Evolutionary conservation across 306 rosid genomes (phyloP).

Genomic region (Elaeagnus macrophylla): DNA sequence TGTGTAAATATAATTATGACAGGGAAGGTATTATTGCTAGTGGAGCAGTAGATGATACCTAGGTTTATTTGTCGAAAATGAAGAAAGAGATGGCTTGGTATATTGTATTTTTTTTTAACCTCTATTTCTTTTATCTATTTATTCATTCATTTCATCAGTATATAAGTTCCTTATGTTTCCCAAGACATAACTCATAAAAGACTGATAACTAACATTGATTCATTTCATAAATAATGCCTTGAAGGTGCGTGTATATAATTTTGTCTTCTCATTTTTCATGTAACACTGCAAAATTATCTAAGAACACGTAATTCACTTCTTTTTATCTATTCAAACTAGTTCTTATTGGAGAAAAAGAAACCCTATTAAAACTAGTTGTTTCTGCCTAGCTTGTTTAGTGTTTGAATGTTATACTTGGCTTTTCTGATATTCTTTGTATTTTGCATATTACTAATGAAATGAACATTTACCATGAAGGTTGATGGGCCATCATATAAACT

Average conservation of each 20-base stretch:
- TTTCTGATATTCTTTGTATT: background rate
- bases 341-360: too few relatives aligned
- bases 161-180: too few relatives aligned
- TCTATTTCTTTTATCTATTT: background rate
- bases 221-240: background rate
- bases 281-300: too few relatives aligned
- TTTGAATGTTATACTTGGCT: background rate
- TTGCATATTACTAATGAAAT: constrained; percentile 1
- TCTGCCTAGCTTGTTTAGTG: constrained; percentile 1
- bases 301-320: too few relatives aligned
- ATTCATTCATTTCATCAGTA: too few relatives aligned
- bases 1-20: constrained; percentile 27
- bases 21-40: constrained; percentile 85
- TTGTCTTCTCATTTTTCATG: background rate
- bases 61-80: constrained; percentile 58
- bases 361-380: background rate
- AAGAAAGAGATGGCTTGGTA: constrained; percentile 55
- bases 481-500: constrained; percentile 56
- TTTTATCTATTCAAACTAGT: too few relatives aligned
- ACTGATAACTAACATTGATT: background rate
- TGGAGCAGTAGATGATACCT: constrained; percentile 95
- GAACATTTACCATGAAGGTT: constrained; percentile 30
- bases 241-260: background rate
- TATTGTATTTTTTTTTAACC: constrained; percentile 10
- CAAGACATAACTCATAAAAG: too few relatives aligned